Percentiles rank a stretch among this genome's conserved stretches.
Evolutionary conservation across 1,139 yeast genomes (phyloP).

Genomic region (Nakaseomyces kungkrabaensis): DNA sequence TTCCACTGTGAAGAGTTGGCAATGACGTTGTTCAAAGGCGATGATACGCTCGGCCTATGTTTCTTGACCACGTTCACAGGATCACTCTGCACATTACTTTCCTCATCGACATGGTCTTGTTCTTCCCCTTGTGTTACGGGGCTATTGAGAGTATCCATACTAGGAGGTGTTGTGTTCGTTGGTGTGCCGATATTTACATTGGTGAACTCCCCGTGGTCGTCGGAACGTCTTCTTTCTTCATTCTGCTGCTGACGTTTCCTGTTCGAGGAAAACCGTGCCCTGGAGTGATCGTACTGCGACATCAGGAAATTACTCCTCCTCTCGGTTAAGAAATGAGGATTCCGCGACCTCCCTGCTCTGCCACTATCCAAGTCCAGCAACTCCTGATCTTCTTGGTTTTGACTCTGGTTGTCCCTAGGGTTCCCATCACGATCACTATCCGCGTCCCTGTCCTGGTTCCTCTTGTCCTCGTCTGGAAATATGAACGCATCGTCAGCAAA

Average conservation of each 20-base stretch:
- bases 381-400: not conserved
- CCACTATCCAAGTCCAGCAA: not conserved
- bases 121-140: not conserved
- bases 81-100: not conserved
- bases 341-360: slow-evolving; percentile 5
- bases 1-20: slow-evolving; percentile 1
- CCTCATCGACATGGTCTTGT: not conserved
- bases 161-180: not conserved
- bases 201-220: slow-evolving; percentile 2
- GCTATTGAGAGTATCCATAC: not conserved
- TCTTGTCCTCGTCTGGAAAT: slow-evolving; percentile 71
- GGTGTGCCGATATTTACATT: slow-evolving; percentile 3
- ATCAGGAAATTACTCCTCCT: slow-evolving; percentile 25
- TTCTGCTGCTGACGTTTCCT: slow-evolving; percentile 4
- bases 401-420: not conserved
- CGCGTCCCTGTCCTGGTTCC: slow-evolving; percentile 16
- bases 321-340: slow-evolving; percentile 23
- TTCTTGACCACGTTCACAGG: slow-evolving; percentile 4
- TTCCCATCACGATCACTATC: not conserved
- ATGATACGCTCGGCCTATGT: slow-evolving; percentile 14
- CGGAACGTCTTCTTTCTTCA: not conserved
- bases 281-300: slow-evolving; percentile 27
- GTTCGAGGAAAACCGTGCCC: slow-evolving; percentile 24
- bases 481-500: slow-evolving; percentile 72
- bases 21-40: slow-evolving; percentile 18